Percentiles rank a stretch among this genome's conserved stretches.
These are phyloP conservation scores for Aspergillus neotritici DNA, from an alignment of 2,329 filamentous ascomycete species.

Conservation along the genomic window DNA sequence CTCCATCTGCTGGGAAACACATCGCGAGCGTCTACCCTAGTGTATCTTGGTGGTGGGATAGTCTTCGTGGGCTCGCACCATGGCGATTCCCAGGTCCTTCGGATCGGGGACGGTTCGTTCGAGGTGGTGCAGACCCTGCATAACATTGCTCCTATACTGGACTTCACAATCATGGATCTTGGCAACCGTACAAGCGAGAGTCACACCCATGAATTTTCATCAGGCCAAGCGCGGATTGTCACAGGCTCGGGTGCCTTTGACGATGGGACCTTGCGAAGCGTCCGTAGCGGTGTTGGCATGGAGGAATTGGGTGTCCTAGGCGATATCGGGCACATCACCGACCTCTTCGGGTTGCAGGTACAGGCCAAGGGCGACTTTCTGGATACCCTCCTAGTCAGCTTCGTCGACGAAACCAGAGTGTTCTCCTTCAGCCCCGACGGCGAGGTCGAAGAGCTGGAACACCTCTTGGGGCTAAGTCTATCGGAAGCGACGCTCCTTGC, in stretches of 20 bases:
- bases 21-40: constrained; percentile 69
- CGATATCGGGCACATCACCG: constrained; percentile 68
- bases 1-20: constrained; percentile 63
- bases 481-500: constrained; percentile 66
- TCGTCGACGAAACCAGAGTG: constrained; percentile 74
- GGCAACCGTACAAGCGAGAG: constrained; percentile 74
- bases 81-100: constrained; percentile 81
- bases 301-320: constrained; percentile 79
- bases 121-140: constrained; percentile 67
- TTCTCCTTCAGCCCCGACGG: constrained; percentile 71
- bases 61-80: constrained; percentile 89
- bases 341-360: constrained; percentile 64
- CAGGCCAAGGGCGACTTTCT: constrained; percentile 37
- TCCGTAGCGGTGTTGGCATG: constrained; percentile 87
- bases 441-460: constrained; percentile 79
- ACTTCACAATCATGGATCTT: constrained; percentile 95
- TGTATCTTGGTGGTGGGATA: constrained; percentile 63
- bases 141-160: constrained; percentile 86
- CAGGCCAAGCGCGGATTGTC: constrained; percentile 87
- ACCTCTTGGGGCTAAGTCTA: constrained; percentile 66
- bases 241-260: constrained; percentile 86
- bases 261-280: constrained; percentile 81
- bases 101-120: constrained; percentile 56
- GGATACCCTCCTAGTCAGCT: constrained; percentile 74
- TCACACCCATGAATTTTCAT: constrained; percentile 84